Conservation (phyloP, 2,329 filamentous ascomycete species). For the Parasarocladium wereldwijsianum region DNA sequence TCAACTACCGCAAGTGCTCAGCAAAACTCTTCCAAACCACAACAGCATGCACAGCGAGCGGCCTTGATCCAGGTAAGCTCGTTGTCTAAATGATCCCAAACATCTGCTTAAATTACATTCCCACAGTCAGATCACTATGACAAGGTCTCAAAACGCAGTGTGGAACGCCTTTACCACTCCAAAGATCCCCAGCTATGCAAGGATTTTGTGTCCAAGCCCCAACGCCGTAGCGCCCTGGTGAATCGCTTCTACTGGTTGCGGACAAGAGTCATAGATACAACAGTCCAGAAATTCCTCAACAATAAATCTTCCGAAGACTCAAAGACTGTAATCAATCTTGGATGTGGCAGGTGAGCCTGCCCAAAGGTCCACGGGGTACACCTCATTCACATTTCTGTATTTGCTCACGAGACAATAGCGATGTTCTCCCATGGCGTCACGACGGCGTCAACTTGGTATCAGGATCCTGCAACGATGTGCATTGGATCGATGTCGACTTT, state of each 20-base stretch:
- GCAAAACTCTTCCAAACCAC: no score
- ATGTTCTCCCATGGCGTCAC: conserved; percentile 79
- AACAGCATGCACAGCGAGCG: no score
- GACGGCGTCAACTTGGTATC: no score
- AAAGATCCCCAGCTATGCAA: conserved; percentile 71
- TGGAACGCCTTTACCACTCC: conserved; percentile 75
- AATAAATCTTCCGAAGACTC: conserved; percentile 28
- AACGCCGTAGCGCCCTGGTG: conserved; percentile 72
- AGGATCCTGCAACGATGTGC: conserved; percentile 37
- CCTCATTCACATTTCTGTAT: no score
- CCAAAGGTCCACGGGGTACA: neutral
- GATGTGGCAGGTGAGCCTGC: conserved; percentile 69
- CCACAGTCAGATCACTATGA: conserved; percentile 73
- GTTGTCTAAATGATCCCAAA: no score
- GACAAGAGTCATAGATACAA: conserved; percentile 66
- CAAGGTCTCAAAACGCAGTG: conserved; percentile 82
- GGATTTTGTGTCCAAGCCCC: conserved; percentile 74
- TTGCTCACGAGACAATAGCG: conserved; percentile 32
- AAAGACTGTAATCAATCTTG: conserved; percentile 71
- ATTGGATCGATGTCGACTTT: conserved; percentile 80
- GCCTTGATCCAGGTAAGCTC: no score
- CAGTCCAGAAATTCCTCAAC: conserved; percentile 60
- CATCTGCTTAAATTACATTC: no score
- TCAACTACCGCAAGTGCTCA: no score
- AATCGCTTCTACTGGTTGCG: conserved; percentile 83